These are phyloP conservation scores for Clitopilus passeckerianus DNA, from an alignment of 768 basidiomycete species.

Conservation along the genomic window DNA sequence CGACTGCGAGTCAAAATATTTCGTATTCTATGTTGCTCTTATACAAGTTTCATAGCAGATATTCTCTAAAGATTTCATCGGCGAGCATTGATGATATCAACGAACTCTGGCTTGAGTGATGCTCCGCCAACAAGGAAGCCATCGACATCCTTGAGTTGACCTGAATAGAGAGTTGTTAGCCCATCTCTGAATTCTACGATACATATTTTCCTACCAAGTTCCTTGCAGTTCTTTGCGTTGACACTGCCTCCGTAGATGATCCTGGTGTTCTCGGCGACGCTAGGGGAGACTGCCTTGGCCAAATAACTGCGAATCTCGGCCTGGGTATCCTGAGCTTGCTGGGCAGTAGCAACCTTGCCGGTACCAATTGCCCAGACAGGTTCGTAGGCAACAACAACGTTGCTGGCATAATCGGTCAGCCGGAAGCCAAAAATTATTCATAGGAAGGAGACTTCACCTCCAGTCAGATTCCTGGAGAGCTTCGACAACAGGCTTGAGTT, in stretches of 20 bases:
- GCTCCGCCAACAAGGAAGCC: constrained; percentile 98
- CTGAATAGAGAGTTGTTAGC: constrained; percentile 31
- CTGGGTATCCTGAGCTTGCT: constrained; percentile 94
- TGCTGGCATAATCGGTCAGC: constrained; percentile 35
- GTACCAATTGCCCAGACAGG: constrained; percentile 99
- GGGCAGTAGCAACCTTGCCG: constrained; percentile 87
- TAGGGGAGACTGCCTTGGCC: constrained; percentile 52
- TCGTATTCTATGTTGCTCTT: neutral
- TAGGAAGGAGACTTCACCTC: constrained; percentile 45
- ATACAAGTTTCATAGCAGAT: neutral
- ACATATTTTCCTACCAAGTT: constrained; percentile 74
- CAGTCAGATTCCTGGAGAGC: constrained; percentile 64
- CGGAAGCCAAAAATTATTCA: neutral
- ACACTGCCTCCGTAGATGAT: constrained; percentile 98
- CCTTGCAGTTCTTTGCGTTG: constrained; percentile 79
- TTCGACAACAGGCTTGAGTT: constrained; percentile 73
- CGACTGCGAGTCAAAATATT: neutral
- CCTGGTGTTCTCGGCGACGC: constrained; percentile 68
- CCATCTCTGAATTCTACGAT: neutral
- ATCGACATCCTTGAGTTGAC: constrained; percentile 78
- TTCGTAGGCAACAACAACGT: constrained; percentile 94
- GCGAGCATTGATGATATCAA: constrained; percentile 80
- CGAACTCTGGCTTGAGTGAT: constrained; percentile 96
- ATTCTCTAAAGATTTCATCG: neutral
- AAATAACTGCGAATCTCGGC: constrained; percentile 77